Evolutionary conservation across 352 stramenopile genomes (phyloP).

Genomic region (Phytophthora podocarpi): DNA sequence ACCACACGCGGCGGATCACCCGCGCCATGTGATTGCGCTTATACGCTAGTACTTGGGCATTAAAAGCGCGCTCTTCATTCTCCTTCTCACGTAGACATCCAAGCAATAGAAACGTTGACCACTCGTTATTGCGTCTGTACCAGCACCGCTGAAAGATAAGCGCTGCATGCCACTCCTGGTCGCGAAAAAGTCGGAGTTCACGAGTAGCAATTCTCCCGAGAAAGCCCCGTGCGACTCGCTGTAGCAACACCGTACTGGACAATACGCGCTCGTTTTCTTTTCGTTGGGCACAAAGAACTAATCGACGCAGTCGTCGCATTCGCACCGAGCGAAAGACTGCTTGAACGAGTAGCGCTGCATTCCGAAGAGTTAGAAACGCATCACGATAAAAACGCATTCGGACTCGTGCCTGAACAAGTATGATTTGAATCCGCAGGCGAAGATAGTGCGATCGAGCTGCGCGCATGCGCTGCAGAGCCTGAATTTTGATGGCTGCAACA

Average conservation of each 20-base stretch:
- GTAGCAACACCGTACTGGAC: conserved; percentile 46
- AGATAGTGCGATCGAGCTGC: conserved; percentile 42
- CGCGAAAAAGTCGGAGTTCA: conserved; percentile 27
- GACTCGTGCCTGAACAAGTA: conserved; percentile 58
- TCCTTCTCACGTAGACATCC: conserved; percentile 77
- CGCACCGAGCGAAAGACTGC: conserved; percentile 54
- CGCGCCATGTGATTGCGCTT: conserved; percentile 48
- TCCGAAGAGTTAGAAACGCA: conserved; percentile 48
- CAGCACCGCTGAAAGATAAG: conserved; percentile 77
- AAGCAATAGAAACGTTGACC: conserved; percentile 82
- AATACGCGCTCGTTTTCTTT: conserved; percentile 50
- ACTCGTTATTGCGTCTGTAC: conserved; percentile 86
- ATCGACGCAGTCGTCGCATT: conserved; percentile 49
- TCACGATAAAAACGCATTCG: conserved; percentile 55
- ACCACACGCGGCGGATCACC: conserved; percentile 51
- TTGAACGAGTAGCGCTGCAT: conserved; percentile 61
- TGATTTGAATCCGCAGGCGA: conserved; percentile 39
- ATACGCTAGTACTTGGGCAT: conserved; percentile 45
- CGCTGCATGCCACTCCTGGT: conserved; percentile 63
- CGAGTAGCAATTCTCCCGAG: conserved; percentile 43
- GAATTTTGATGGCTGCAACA: conserved; percentile 58
- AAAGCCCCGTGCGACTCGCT: conserved; percentile 66
- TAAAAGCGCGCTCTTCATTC: conserved; percentile 61
- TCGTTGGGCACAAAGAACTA: conserved; percentile 64
- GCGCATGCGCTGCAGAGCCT: conserved; percentile 62